These are phyloP conservation scores for Sporothrix inflata DNA, from an alignment of 2,329 filamentous ascomycete species.

Conservation along the genomic window DNA sequence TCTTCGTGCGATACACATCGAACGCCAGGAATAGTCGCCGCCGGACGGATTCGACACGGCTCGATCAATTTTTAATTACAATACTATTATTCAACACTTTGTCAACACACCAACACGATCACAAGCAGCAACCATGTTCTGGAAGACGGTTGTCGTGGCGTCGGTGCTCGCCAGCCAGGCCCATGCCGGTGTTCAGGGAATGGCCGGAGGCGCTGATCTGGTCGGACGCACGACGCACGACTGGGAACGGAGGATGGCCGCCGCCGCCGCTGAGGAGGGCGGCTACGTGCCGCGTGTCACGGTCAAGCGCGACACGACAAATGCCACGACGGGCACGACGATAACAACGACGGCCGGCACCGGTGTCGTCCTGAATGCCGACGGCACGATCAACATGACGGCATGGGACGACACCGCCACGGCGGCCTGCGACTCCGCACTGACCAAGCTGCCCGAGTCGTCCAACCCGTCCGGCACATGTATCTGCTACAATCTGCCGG, in stretches of 20 bases:
- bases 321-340: conserved; percentile 29
- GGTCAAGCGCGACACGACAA: conserved; percentile 30
- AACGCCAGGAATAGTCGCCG: conserved; percentile 29
- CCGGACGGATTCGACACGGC: conserved; percentile 32
- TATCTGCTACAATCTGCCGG: conserved; percentile 80
- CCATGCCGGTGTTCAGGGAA: conserved; percentile 41
- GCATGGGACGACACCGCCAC: conserved; percentile 61
- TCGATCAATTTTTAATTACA: conserved; percentile 10
- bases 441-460: conserved; percentile 59
- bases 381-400: conserved; percentile 56
- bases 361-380: conserved; percentile 44
- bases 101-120: not conserved
- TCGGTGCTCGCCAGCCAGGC: conserved; percentile 44
- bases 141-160: conserved; percentile 42
- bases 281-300: conserved; percentile 31
- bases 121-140: conserved; percentile 42
- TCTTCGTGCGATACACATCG: not conserved
- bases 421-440: conserved; percentile 60
- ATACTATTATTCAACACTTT: not conserved
- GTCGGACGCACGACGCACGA: conserved; percentile 34
- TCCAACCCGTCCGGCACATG: conserved; percentile 76
- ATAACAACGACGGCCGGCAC: conserved; percentile 20
- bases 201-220: conserved; percentile 37
- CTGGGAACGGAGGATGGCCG: conserved; percentile 40
- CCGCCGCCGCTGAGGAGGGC: conserved; percentile 34